Percentiles rank a stretch among this genome's conserved stretches.
These are phyloP conservation scores for Voacanga thouarsii DNA, from an alignment of 257 asterid genomes.

Conservation along the genomic window DNA sequence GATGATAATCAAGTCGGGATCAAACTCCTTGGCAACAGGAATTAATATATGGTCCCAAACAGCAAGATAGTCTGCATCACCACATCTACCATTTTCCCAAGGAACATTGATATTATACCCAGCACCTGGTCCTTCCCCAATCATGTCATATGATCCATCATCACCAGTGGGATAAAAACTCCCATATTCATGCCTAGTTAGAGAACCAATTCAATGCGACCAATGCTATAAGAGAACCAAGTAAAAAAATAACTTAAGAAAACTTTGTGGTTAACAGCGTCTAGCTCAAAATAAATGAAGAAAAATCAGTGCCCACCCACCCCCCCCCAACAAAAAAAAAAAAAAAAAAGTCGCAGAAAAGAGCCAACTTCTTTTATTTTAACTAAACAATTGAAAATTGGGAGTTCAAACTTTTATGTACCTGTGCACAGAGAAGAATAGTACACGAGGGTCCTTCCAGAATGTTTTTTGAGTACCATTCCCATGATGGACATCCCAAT, in stretches of 20 bases:
- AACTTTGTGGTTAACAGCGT: neutral
- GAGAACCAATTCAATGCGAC: constrained; percentile 10
- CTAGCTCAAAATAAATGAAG: constrained; percentile 1
- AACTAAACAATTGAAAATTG: neutral
- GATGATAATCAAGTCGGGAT: constrained; percentile 73
- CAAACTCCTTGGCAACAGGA: constrained; percentile 85
- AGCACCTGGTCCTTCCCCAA: constrained; percentile 80
- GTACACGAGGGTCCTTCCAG: constrained; percentile 82
- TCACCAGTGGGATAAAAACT: constrained; percentile 73
- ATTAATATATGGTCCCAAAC: constrained; percentile 87
- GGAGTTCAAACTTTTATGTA: constrained; percentile 20
- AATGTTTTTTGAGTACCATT: constrained; percentile 95
- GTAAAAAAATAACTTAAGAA: neutral
- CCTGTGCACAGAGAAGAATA: constrained; percentile 99
- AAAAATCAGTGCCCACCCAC: neutral
- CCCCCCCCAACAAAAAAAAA: neutral
- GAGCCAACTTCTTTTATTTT: neutral
- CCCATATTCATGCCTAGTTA: constrained; percentile 69
- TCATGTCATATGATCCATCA: constrained; percentile 76
- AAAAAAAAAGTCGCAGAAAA: neutral
- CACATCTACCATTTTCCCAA: constrained; percentile 77
- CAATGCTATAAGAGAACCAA: constrained; percentile 4
- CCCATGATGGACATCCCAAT: constrained; percentile 99
- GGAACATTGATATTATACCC: constrained; percentile 96
- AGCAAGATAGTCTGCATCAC: constrained; percentile 96